phyloP scores from a whole-genome alignment of 805 yeast species.

The Lachancea sp. region DNA sequence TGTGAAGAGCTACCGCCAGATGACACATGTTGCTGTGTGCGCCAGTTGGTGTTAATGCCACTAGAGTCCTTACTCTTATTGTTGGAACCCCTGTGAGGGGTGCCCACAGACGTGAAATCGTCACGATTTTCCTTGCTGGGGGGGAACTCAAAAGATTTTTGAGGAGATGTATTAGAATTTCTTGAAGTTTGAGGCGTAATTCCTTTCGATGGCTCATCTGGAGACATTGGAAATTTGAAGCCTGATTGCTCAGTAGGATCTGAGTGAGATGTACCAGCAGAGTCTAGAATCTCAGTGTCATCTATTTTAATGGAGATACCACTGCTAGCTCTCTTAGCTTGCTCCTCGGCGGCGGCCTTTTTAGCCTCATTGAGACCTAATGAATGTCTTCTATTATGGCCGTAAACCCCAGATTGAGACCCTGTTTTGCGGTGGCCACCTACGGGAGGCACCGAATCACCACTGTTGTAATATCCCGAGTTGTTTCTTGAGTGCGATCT shows the following conservation, averaged over 20 bases:
- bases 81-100: conserved; percentile 28
- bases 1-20: conserved; percentile 18
- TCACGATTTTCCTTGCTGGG: conserved; percentile 23
- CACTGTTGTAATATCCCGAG: conserved; percentile 27
- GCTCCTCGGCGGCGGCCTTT: conserved; percentile 91
- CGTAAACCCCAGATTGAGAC: conserved; percentile 43
- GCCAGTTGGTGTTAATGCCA: conserved; percentile 58
- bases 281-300: conserved; percentile 8
- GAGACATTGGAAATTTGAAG: conserved; percentile 33
- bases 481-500: conserved; percentile 34
- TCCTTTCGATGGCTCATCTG: conserved; percentile 11
- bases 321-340: conserved; percentile 51
- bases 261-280: conserved; percentile 7
- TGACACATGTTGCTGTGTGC: conserved; percentile 44
- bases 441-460: conserved; percentile 11
- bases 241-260: conserved; percentile 16
- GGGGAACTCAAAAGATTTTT: conserved; percentile 59
- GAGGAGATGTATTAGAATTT: conserved; percentile 37
- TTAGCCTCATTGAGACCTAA: conserved; percentile 88
- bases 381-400: conserved; percentile 89
- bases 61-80: conserved; percentile 27
- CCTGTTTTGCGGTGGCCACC: conserved; percentile 44
- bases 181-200: conserved; percentile 20
- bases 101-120: conserved; percentile 26
- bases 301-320: conserved; percentile 23